Evolutionary conservation across 768 basidiomycete genomes (phyloP), one percentile per base, ranked within the genome.

Genomic region (Boletellus ananiceps): DNA sequence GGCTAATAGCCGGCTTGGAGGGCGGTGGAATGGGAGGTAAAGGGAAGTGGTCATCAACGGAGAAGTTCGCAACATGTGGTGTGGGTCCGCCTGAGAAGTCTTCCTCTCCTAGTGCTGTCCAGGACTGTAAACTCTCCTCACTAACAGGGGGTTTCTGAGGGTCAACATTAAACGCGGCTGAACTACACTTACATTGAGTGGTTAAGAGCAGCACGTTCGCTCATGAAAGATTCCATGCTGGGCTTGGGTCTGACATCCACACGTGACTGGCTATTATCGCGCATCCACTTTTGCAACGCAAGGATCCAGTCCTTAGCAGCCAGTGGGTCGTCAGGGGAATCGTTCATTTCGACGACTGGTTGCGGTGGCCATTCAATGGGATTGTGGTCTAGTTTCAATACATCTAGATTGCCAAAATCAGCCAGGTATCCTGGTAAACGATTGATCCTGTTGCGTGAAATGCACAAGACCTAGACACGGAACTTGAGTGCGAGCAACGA

Each of bases 361-460:
- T 72, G 77, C 7, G 90, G 87, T 0, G 95, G 95, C 92, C 93
- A 98, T 67, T 93, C 87, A 34, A 96, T 78, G 3, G 94, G 94
- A 62, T 99, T 98, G 54, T 86, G 82, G 55, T 95, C 93, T 8
- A 89, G 72, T 67, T 90, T 90, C 58, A 98, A 74, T 29, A 96
- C 78, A 40, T 82, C 81, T 35, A 99, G 74, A 44, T 77, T 73
- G 27, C 69, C 69, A 63, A 96, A 95, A 44, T 83, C 78, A 4
- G 78, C 67, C 42, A 99, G 65, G 66, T 94, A 98, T 8, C 73
- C 59, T 2, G 95, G 96, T 3, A 99, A 75, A 15, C 79, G 76
- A 33, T 78, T 77, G 51, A 99, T 74, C 66, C 83, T 88, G 71
- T 99, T 99, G 64, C 83, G 82, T 16, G 89, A 81, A 37, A 97